Evolutionary conservation across 2,329 filamentous ascomycete genomes (phyloP).

Genomic region (Colletotrichum paranaense): DNA sequence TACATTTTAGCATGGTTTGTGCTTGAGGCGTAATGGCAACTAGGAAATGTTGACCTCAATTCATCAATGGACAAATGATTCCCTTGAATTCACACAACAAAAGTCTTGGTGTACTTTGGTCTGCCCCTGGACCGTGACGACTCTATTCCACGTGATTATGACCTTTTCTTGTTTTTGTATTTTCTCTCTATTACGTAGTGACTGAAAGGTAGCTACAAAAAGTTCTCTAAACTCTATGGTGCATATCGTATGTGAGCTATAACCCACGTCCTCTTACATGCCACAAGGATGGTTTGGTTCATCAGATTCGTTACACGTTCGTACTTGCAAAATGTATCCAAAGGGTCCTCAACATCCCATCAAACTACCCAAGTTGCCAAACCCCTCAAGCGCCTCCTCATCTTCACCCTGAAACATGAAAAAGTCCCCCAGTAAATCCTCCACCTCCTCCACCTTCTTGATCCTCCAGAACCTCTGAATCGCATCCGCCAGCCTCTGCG

Average conservation of each 20-base stretch:
- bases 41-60: constrained; percentile 39
- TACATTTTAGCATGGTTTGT: constrained; percentile 39
- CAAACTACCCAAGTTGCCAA: constrained; percentile 44
- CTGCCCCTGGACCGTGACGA: constrained; percentile 30
- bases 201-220: constrained; percentile 32
- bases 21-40: constrained; percentile 38
- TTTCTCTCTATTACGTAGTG: constrained; percentile 13
- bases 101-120: constrained; percentile 9
- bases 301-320: not conserved
- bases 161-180: constrained; percentile 24
- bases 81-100: constrained; percentile 27
- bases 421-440: constrained; percentile 64
- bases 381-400: constrained; percentile 36
- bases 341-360: constrained; percentile 21
- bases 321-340: not conserved
- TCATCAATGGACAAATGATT: constrained; percentile 40
- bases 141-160: constrained; percentile 32
- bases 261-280: not conserved
- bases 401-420: constrained; percentile 33
- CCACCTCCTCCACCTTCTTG: constrained; percentile 73
- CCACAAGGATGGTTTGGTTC: not conserved
- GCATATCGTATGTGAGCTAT: not conserved
- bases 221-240: not conserved
- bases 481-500: constrained; percentile 74
- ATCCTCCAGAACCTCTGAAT: constrained; percentile 82